Percentiles rank a stretch among this genome's conserved stretches.
Evolutionary conservation across 2,329 filamentous ascomycete species (phyloP).

Genomic region (Boeremia lycopersici): DNA sequence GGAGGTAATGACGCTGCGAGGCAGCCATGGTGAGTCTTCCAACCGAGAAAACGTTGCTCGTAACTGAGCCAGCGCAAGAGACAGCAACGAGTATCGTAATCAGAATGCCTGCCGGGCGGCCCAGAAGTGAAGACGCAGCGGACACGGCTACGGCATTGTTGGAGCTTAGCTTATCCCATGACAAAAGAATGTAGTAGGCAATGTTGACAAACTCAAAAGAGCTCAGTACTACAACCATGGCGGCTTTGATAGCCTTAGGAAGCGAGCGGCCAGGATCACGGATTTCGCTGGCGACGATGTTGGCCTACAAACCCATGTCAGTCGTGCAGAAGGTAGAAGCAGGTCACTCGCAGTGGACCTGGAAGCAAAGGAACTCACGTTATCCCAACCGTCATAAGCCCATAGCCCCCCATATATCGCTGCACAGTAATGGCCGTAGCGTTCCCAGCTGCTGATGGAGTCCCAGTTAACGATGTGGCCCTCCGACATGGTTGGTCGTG

Average conservation of each 20-base stretch:
- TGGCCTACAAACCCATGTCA: slow-evolving; percentile 34
- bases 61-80: slow-evolving; percentile 66
- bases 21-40: slow-evolving; percentile 67
- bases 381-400: slow-evolving; percentile 72
- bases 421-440: slow-evolving; percentile 64
- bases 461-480: slow-evolving; percentile 42
- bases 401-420: slow-evolving; percentile 68
- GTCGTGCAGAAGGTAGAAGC: neutral
- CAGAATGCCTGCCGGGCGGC: slow-evolving; percentile 58
- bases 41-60: slow-evolving; percentile 67
- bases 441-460: slow-evolving; percentile 60
- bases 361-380: slow-evolving; percentile 51
- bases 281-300: slow-evolving; percentile 48
- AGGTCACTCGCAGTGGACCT: neutral
- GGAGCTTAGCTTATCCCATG: slow-evolving; percentile 63
- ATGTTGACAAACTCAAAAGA: slow-evolving; percentile 67
- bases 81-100: slow-evolving; percentile 64
- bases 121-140: slow-evolving; percentile 58
- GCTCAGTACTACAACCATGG: slow-evolving; percentile 63
- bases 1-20: slow-evolving; percentile 44
- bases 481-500: slow-evolving; percentile 58
- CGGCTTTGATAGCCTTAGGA: slow-evolving; percentile 66
- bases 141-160: slow-evolving; percentile 68
- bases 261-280: slow-evolving; percentile 49
- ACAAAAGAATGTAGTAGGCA: slow-evolving; percentile 67